A percentile compares a stretch with the other conserved stretches of the same genome.
Conservation (phyloP, 768 basidiomycete genomes). For the Kwoniella sp. region DNA sequence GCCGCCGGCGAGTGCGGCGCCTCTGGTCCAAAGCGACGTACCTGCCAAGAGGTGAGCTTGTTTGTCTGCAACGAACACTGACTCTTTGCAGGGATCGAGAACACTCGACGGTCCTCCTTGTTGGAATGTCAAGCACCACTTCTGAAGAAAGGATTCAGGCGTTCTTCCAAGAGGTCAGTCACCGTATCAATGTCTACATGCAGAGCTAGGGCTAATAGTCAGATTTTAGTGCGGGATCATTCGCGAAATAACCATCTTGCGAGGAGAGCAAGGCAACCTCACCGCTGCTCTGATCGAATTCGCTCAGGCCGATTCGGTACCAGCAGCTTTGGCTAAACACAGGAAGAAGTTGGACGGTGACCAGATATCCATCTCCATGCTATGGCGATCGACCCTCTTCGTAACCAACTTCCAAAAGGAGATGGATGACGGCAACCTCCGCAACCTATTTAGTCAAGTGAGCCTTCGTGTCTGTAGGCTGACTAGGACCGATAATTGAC, state of each 20-base stretch:
- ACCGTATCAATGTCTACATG: neutral
- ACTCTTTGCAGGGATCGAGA: slow-evolving; percentile 73
- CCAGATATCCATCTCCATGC: slow-evolving; percentile 80
- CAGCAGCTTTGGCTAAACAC: slow-evolving; percentile 85
- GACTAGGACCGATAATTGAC: neutral
- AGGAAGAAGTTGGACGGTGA: slow-evolving; percentile 75
- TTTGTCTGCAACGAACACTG: neutral
- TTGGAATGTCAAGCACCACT: slow-evolving; percentile 60
- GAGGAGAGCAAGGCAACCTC: slow-evolving; percentile 57
- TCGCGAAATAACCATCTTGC: slow-evolving; percentile 70
- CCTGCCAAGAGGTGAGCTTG: slow-evolving; percentile 10
- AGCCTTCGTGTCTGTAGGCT: slow-evolving; percentile 22
- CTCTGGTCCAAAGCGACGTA: neutral
- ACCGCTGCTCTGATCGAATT: slow-evolving; percentile 89
- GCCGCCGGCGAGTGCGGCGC: neutral
- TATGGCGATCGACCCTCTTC: slow-evolving; percentile 90
- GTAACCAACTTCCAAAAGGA: slow-evolving; percentile 91
- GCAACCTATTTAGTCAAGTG: slow-evolving; percentile 74
- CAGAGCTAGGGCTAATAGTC: neutral
- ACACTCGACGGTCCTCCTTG: slow-evolving; percentile 84
- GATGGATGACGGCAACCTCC: slow-evolving; percentile 69
- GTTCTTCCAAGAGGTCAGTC: slow-evolving; percentile 80
- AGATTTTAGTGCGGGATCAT: slow-evolving; percentile 70
- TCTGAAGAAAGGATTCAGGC: slow-evolving; percentile 63
- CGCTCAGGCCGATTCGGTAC: slow-evolving; percentile 66